Evolutionary conservation across 2,329 filamentous ascomycete genomes (phyloP).

Genomic region (Aaosphaeria pasadenensis): DNA sequence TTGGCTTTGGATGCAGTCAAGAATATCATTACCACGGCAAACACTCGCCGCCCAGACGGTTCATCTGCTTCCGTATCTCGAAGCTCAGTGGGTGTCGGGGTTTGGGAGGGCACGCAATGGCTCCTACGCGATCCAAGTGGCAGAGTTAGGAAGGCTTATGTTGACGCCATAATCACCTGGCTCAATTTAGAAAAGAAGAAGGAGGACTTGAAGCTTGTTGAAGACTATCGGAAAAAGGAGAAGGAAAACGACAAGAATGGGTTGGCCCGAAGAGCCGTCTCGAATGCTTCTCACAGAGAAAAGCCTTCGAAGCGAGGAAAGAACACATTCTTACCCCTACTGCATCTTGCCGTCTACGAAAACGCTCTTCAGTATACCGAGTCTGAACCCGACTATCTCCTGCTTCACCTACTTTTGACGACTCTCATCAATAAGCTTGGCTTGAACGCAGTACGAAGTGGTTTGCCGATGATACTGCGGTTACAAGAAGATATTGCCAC

Average conservation of each 20-base stretch:
- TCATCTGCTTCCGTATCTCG: conserved; percentile 59
- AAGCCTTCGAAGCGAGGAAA: conserved; percentile 53
- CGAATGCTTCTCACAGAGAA: conserved; percentile 63
- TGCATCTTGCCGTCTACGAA: conserved; percentile 89
- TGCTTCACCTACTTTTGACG: conserved; percentile 73
- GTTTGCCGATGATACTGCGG: conserved; percentile 83
- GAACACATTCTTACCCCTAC: conserved; percentile 73
- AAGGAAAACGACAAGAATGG: conserved; percentile 44
- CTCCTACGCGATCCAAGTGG: conserved; percentile 76
- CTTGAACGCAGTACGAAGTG: conserved; percentile 74
- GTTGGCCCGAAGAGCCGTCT: conserved; percentile 62
- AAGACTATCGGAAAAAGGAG: conserved; percentile 47
- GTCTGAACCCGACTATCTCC: conserved; percentile 69
- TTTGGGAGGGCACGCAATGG: conserved; percentile 98
- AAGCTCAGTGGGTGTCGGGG: conserved; percentile 71
- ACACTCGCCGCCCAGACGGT: conserved; percentile 46
- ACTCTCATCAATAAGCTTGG: conserved; percentile 75
- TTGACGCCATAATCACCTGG: conserved; percentile 81
- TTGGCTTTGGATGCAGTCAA: conserved; percentile 77
- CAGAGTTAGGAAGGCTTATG: conserved; percentile 78
- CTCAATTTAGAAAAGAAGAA: conserved; percentile 73
- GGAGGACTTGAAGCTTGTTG: conserved; percentile 61
- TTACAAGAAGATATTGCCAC: conserved; percentile 80
- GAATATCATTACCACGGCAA: conserved; percentile 77
- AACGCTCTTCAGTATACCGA: conserved; percentile 64